phyloP scores from a whole-genome alignment of 176 grass and related monocot species.

The Oropetium thomaeum region DNA sequence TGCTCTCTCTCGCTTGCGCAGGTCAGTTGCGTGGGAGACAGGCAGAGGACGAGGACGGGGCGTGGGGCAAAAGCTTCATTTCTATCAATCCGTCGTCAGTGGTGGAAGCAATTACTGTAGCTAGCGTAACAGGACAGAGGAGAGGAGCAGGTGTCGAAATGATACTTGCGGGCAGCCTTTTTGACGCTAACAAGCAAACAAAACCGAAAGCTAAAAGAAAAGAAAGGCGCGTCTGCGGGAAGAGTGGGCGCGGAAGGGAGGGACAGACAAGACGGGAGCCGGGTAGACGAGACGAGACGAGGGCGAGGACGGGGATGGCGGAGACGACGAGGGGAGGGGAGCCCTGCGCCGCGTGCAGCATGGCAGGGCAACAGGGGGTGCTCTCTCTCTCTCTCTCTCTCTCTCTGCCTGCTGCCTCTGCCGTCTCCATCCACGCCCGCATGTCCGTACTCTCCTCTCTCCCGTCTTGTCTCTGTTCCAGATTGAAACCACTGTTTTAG shows the following conservation, averaged over 20 bases:
- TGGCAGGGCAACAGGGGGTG: neutral
- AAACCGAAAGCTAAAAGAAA: conserved; percentile 40
- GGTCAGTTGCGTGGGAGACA: neutral
- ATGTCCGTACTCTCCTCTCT: neutral
- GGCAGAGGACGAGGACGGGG: neutral
- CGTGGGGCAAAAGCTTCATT: conserved; percentile 1
- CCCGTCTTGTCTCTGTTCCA: neutral
- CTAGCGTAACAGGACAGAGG: too few species aligned
- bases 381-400: too few species aligned
- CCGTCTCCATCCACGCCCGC: conserved; percentile 1
- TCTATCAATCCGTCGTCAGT: neutral
- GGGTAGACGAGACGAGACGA: neutral
- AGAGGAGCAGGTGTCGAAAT: conserved; percentile 30
- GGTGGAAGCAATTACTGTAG: neutral
- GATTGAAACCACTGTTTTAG: neutral
- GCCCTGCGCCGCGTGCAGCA: neutral
- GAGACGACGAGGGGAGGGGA: neutral
- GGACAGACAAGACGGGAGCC: conserved; percentile 27
- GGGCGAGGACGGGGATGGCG: neutral
- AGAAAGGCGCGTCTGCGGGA: neutral
- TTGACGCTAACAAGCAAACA: conserved; percentile 49
- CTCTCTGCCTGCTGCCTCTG: too few species aligned
- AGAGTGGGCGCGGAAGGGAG: neutral
- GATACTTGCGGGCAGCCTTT: conserved; percentile 44
- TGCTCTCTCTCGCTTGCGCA: neutral